Percentiles rank a stretch among this genome's conserved stretches.
Evolutionary conservation across 1,139 yeast genomes (phyloP).

Genomic region (Pichia sp.): DNA sequence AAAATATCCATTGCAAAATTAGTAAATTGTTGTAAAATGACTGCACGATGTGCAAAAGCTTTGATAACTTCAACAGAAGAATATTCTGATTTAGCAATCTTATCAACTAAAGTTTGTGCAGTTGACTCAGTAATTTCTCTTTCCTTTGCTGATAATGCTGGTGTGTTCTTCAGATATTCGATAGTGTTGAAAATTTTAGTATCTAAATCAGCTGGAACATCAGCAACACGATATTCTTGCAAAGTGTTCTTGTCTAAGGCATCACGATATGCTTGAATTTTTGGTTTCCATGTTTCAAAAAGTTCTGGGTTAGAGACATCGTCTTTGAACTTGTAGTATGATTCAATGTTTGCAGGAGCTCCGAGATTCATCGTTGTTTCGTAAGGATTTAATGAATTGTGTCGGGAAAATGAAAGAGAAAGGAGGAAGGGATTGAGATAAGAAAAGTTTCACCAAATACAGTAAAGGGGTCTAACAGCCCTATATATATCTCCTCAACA

Average conservation of each 20-base stretch:
- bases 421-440: not conserved
- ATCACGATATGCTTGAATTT: conserved; percentile 41
- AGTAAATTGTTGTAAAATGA: conserved; percentile 45
- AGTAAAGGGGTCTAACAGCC: too few species aligned
- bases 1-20: conserved; percentile 54
- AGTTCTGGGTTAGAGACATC: conserved; percentile 25
- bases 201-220: conserved; percentile 35
- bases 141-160: conserved; percentile 39
- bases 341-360: conserved; percentile 24
- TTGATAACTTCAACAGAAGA: conserved; percentile 35
- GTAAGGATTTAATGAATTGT: not conserved
- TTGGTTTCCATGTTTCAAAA: conserved; percentile 39
- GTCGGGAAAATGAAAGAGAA: not conserved
- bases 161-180: conserved; percentile 36
- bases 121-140: conserved; percentile 42
- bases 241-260: conserved; percentile 36
- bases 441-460: too few species aligned
- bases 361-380: conserved; percentile 12
- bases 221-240: conserved; percentile 38
- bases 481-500: too few species aligned
- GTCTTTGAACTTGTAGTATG: conserved; percentile 25
- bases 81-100: conserved; percentile 32
- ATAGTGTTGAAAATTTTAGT: conserved; percentile 40
- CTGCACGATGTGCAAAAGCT: conserved; percentile 40
- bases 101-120: conserved; percentile 32